phyloP scores from a whole-genome alignment of 2,329 filamentous ascomycete species.

The Coniochaeta sp. region DNA sequence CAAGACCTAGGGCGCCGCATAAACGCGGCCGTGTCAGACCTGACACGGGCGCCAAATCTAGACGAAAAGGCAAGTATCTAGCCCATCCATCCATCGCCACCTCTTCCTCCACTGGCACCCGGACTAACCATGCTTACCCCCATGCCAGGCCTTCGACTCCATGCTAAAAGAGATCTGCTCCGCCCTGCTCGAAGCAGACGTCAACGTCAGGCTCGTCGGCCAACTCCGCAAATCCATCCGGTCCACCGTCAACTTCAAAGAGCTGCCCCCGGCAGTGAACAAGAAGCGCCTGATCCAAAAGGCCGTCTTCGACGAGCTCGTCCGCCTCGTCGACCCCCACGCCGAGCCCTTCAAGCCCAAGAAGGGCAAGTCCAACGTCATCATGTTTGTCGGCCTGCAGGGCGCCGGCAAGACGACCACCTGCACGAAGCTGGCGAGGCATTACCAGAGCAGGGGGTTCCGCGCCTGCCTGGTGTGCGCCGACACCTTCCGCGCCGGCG shows the following conservation, averaged over 20 bases:
- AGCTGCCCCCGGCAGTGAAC: constrained; percentile 83
- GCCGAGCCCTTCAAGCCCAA: constrained; percentile 93
- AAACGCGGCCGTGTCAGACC: constrained; percentile 89
- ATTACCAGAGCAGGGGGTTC: constrained; percentile 92
- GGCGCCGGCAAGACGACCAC: constrained; percentile 97
- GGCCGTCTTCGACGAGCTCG: constrained; percentile 93
- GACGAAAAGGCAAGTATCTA: constrained; percentile 75
- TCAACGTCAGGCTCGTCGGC: constrained; percentile 90
- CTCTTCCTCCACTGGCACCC: neutral
- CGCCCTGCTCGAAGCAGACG: constrained; percentile 91
- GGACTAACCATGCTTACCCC: constrained; percentile 24
- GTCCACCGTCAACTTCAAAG: constrained; percentile 85
- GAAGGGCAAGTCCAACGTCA: constrained; percentile 92
- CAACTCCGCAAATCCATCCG: constrained; percentile 91
- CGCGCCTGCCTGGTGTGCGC: constrained; percentile 91
- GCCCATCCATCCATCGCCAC: constrained; percentile 4
- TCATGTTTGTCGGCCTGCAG: constrained; percentile 98
- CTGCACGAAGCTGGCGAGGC: constrained; percentile 91
- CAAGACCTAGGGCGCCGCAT: constrained; percentile 98
- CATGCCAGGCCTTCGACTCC: constrained; percentile 78
- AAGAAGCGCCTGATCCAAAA: constrained; percentile 99
- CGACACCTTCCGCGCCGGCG: constrained; percentile 96
- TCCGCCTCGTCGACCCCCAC: constrained; percentile 91
- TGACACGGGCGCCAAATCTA: constrained; percentile 85
- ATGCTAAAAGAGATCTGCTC: constrained; percentile 99